Evolutionary conservation across 2,329 filamentous ascomycete species (phyloP).

Genomic region (Trichoderma cornu-damae): DNA sequence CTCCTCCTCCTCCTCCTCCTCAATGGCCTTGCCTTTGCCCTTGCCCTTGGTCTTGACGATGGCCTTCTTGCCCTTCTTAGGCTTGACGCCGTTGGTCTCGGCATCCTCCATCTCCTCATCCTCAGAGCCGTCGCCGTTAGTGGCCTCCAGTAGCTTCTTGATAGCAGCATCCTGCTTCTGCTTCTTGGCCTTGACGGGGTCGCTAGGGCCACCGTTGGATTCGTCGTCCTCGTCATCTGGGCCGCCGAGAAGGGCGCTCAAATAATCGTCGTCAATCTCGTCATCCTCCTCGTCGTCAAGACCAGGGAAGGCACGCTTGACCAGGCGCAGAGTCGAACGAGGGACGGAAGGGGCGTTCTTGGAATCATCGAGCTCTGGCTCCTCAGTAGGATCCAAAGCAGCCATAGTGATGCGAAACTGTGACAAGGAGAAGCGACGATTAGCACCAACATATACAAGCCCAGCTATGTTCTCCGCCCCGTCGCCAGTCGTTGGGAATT

Average conservation of each 20-base stretch:
- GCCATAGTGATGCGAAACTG: constrained; percentile 99
- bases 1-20: constrained; percentile 55
- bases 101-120: constrained; percentile 72
- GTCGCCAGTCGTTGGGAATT: background rate
- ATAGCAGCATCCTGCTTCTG: constrained; percentile 71
- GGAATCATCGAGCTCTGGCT: constrained; percentile 59
- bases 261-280: constrained; percentile 63
- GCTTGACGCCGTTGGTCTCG: constrained; percentile 52
- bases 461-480: background rate
- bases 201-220: constrained; percentile 82
- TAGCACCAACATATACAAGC: constrained; percentile 23
- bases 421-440: constrained; percentile 21
- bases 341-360: constrained; percentile 57
- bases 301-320: constrained; percentile 63
- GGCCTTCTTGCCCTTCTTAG: constrained; percentile 65
- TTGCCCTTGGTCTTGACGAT: constrained; percentile 49
- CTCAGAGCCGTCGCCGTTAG: constrained; percentile 54
- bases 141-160: constrained; percentile 69
- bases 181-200: constrained; percentile 84
- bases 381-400: constrained; percentile 84
- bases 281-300: constrained; percentile 56
- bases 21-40: constrained; percentile 64
- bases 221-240: constrained; percentile 53
- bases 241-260: constrained; percentile 49
- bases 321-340: constrained; percentile 84